Evolutionary conservation across 73 alveolate genomes (phyloP).

Genomic region (Effrenium voratum): DNA sequence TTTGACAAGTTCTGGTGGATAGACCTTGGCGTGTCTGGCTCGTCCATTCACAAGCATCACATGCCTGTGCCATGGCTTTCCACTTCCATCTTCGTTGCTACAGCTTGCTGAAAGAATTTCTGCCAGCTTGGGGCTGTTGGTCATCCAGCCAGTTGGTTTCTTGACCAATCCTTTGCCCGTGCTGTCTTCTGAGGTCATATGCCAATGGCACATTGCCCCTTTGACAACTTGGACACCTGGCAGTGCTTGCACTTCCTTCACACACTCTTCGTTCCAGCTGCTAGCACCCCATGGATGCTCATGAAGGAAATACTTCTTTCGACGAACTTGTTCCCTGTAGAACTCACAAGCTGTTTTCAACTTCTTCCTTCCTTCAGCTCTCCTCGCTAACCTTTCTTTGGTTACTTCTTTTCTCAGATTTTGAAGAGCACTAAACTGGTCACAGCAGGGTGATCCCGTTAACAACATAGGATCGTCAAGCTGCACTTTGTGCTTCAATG

Average conservation of each 20-base stretch:
- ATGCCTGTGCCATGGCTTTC: not conserved
- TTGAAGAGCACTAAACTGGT: not conserved
- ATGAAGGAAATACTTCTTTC: conserved; percentile 9
- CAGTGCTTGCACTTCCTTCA: not conserved
- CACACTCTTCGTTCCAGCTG: not conserved
- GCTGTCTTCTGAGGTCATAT: not conserved
- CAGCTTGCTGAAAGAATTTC: not conserved
- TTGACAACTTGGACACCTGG: not conserved
- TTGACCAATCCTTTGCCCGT: not conserved
- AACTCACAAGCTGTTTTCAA: conserved; percentile 9
- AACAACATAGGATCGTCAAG: not conserved
- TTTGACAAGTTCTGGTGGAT: not conserved
- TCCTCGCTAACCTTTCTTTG: too few relatives aligned
- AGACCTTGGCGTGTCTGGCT: not conserved
- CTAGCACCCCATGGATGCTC: not conserved
- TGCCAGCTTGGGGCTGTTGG: conserved; percentile 29
- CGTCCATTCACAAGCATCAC: not conserved
- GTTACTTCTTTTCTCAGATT: not conserved
- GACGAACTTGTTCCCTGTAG: not conserved
- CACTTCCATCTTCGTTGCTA: not conserved
- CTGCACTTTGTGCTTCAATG: not conserved
- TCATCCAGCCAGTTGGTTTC: conserved; percentile 13
- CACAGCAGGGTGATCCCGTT: not conserved
- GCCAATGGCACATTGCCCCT: conserved; percentile 31
- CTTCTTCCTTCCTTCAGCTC: not conserved